Evolutionary conservation across 176 grass and related monocot genomes (phyloP).

Genomic region (Oropetium thomaeum): DNA sequence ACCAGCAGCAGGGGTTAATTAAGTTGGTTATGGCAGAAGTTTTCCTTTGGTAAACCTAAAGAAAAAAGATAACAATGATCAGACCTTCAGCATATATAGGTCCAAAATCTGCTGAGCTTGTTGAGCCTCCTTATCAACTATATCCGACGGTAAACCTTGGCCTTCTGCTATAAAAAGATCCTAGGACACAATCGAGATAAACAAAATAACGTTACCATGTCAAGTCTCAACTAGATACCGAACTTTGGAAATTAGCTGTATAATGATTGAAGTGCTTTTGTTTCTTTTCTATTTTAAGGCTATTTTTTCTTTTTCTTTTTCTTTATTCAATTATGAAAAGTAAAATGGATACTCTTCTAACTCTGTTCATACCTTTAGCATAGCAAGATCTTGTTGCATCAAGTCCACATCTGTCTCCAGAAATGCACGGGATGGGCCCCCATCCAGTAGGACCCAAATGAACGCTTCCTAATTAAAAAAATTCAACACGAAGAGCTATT

Average conservation of each 20-base stretch:
- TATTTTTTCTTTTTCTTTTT: conserved; percentile 4
- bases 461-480: conserved; percentile 61
- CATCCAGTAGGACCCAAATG: conserved; percentile 85
- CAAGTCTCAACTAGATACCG: background rate
- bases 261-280: background rate
- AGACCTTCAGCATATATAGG: conserved; percentile 74
- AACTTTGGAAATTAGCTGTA: conserved; percentile 14
- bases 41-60: conserved; percentile 21
- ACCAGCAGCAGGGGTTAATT: conserved; percentile 18
- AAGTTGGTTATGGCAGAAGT: background rate
- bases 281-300: background rate
- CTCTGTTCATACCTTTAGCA: conserved; percentile 65
- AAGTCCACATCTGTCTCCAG: conserved; percentile 64
- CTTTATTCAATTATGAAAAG: background rate
- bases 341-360: conserved; percentile 16
- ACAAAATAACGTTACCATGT: conserved; percentile 10
- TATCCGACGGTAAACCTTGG: conserved; percentile 75
- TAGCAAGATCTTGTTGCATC: conserved; percentile 76
- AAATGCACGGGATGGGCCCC: conserved; percentile 81
- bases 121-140: conserved; percentile 72
- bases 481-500: conserved; percentile 19
- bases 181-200: conserved; percentile 36
- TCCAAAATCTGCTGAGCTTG: conserved; percentile 69
- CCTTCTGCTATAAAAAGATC: conserved; percentile 94
- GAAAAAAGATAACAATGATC: conserved; percentile 26